phyloP scores from a whole-genome alignment of 768 basidiomycete species.

The Chalciporus chontae region DNA sequence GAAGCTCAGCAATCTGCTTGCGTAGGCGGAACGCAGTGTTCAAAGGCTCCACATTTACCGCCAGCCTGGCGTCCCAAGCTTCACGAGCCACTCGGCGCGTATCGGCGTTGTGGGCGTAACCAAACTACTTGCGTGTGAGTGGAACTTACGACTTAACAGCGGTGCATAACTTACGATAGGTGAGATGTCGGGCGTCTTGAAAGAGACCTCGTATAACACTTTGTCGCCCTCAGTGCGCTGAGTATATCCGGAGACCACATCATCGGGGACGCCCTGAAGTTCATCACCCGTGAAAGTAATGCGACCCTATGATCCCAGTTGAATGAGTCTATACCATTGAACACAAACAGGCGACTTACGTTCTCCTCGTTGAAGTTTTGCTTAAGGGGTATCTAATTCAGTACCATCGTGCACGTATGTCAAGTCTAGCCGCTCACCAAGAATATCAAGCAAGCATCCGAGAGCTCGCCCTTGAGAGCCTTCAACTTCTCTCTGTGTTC shows the following conservation, averaged over 20 bases:
- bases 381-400: constrained; percentile 30
- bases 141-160: background rate
- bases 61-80: constrained; percentile 62
- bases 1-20: constrained; percentile 58
- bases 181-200: constrained; percentile 78
- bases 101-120: constrained; percentile 64
- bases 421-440: constrained; percentile 44
- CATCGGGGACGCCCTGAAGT: constrained; percentile 74
- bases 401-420: background rate
- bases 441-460: constrained; percentile 70
- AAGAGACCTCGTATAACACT: constrained; percentile 67
- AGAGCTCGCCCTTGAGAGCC: constrained; percentile 69
- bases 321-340: background rate
- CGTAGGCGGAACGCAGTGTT: constrained; percentile 65
- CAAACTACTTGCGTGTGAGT: constrained; percentile 47
- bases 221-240: constrained; percentile 56
- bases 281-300: constrained; percentile 68
- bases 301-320: constrained; percentile 40
- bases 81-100: constrained; percentile 65
- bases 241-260: constrained; percentile 71
- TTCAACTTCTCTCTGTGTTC: constrained; percentile 53
- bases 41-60: constrained; percentile 67
- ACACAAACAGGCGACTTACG: constrained; percentile 33
- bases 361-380: constrained; percentile 90
- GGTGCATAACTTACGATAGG: constrained; percentile 51